Evolutionary conservation across 2,329 filamentous ascomycete species (phyloP), one percentile per base, ranked within the genome.

Genomic region (Tolypocladium endophyticum): DNA sequence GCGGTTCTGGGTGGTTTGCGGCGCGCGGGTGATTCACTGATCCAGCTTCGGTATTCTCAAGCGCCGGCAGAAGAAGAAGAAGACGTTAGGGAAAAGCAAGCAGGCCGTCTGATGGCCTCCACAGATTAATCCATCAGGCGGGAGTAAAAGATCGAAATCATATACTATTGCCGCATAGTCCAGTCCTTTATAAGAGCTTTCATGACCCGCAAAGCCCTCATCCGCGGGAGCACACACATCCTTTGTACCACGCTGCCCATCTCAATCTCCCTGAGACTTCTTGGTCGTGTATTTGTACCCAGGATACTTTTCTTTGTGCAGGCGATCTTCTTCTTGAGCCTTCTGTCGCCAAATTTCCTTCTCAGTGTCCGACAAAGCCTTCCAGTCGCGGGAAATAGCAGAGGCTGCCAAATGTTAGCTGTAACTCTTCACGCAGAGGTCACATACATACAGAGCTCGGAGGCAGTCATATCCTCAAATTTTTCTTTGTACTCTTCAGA

Each of bases 361-460:
- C 25, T 68, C 66, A 4, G 65, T 61, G 3, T 61, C 58, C 8
- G 64, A 60, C 57, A 70, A 70, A 5, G 61, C 56, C 16, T 68
- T 68, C 72, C 71, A 73, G 61, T 68, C 65, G 6, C 60, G 53
- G 1, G 67, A 63, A 33, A 71, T 64, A 8, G 70, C 56, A 1
- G 58, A 65, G 5, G 70, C 72, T 74, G 12, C 7, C 28, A 20
- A 33, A 8, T 18, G 41, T 61, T 18, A 61, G 57, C 9, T 3
- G 8, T 14, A 4, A 43, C 7, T 41, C 12, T 6, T 18, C 23
- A 36, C 4, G 16, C 2, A 28, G 33, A 4, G 1, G 16, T 45
- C 14, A 23, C 33, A 53, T 30, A 65, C 72, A 60, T 63, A 74
- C 72, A 72, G 25, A 73, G 65, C 33, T 70, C 65, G 1, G 64